Evolutionary conservation across 2,329 filamentous ascomycete genomes (phyloP).

Genomic region (Fusarium bactridioides): DNA sequence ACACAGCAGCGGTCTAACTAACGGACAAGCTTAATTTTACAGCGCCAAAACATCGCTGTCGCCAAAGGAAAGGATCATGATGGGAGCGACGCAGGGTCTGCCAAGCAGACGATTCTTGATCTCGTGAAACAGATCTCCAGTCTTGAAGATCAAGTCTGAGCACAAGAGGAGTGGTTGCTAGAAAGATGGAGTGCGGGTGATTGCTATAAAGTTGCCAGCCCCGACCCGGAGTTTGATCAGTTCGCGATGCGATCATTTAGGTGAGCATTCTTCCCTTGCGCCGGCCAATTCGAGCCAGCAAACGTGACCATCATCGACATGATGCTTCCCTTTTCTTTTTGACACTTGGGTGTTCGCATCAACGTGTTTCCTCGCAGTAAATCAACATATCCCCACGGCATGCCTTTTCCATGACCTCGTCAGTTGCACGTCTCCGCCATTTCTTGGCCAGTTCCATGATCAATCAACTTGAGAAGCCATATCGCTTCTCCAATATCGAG

Average conservation of each 20-base stretch:
- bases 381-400: no score
- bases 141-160: not conserved
- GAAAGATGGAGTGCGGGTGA: not conserved
- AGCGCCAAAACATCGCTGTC: not conserved
- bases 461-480: not conserved
- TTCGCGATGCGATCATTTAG: not conserved
- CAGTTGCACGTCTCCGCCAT: not conserved
- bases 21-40: not conserved
- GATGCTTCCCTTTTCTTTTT: not conserved
- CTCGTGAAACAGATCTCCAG: not conserved
- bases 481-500: not conserved
- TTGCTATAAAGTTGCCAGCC: not conserved
- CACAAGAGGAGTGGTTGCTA: not conserved
- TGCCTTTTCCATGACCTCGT: not conserved
- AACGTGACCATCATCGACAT: no score
- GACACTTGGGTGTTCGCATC: no score
- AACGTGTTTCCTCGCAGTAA: fast-evolving
- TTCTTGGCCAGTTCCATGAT: not conserved
- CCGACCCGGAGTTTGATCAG: not conserved
- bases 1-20: no score
- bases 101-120: not conserved
- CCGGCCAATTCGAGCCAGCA: not conserved
- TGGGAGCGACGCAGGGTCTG: not conserved
- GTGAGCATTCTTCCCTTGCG: not conserved
- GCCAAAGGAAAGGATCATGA: not conserved